These are phyloP conservation scores for Aspergillus puulaauensis DNA, from an alignment of 2,329 filamentous ascomycete species.

Conservation along the genomic window DNA sequence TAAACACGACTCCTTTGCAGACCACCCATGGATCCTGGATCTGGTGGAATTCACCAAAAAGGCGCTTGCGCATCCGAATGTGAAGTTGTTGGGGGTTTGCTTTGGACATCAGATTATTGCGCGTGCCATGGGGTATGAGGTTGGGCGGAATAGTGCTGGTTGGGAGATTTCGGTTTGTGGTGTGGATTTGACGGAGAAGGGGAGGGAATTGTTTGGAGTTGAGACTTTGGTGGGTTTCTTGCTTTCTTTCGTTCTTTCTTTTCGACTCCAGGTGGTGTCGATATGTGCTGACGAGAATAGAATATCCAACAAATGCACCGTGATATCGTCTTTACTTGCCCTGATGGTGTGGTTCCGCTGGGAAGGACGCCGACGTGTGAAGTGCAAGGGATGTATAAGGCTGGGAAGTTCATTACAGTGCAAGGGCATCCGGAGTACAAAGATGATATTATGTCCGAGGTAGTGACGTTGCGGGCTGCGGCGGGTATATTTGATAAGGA, in stretches of 20 bases:
- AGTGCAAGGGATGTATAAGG: slow-evolving; percentile 77
- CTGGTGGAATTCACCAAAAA: slow-evolving; percentile 67
- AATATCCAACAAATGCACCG: slow-evolving; percentile 80
- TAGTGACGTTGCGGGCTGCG: slow-evolving; percentile 64
- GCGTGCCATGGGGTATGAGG: slow-evolving; percentile 66
- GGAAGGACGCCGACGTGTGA: slow-evolving; percentile 66
- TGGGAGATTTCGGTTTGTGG: slow-evolving; percentile 81
- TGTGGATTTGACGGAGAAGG: slow-evolving; percentile 66
- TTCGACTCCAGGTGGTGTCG: background rate
- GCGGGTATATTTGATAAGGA: slow-evolving; percentile 69
- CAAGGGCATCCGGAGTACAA: slow-evolving; percentile 88
- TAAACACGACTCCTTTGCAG: slow-evolving; percentile 70
- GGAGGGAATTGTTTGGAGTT: slow-evolving; percentile 69
- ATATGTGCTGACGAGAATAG: slow-evolving; percentile 17
- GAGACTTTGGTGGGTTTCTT: slow-evolving; percentile 56
- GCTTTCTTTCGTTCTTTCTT: background rate
- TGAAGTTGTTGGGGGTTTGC: slow-evolving; percentile 76
- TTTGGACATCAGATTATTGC: slow-evolving; percentile 87
- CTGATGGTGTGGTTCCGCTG: slow-evolving; percentile 60
- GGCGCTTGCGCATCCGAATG: slow-evolving; percentile 60
- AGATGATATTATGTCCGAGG: slow-evolving; percentile 66
- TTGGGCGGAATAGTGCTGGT: slow-evolving; percentile 65
- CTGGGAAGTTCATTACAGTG: slow-evolving; percentile 67
- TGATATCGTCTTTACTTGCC: slow-evolving; percentile 69
- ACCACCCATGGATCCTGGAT: slow-evolving; percentile 72